These are phyloP conservation scores for Sorghum bicolor DNA, from an alignment of 176 grass and related monocot species.

Conservation along the genomic window DNA sequence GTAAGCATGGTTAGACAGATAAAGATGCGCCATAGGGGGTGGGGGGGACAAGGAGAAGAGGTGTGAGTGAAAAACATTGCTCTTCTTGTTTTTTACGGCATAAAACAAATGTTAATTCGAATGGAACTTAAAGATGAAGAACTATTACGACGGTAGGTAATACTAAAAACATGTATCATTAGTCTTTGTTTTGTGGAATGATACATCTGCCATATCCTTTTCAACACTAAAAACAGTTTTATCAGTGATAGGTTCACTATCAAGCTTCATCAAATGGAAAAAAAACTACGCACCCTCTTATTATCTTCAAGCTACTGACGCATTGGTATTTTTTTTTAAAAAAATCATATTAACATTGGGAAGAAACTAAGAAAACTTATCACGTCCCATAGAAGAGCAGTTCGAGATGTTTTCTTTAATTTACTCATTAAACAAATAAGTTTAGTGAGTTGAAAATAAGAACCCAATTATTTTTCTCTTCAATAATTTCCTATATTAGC, in stretches of 20 bases:
- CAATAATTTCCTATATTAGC: too few relatives aligned
- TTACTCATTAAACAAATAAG: too few relatives aligned
- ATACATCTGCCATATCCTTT: too few relatives aligned
- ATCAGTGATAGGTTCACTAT: background rate
- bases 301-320: background rate
- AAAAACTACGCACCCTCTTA: background rate
- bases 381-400: background rate
- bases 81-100: background rate
- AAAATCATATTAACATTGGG: background rate
- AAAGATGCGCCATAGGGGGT: too few relatives aligned
- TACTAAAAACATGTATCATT: background rate
- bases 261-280: background rate
- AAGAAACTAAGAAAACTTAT: background rate
- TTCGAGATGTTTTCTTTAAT: too few relatives aligned
- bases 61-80: background rate
- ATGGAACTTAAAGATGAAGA: background rate
- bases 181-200: background rate
- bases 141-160: background rate
- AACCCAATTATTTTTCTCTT: too few relatives aligned
- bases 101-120: too few relatives aligned
- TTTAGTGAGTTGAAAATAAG: too few relatives aligned
- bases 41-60: background rate
- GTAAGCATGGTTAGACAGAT: too few relatives aligned
- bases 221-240: background rate
- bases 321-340: background rate